A percentile compares a stretch with the other conserved stretches of the same genome.
Evolutionary conservation across 331 rosid genomes (phyloP).

Genomic region (Rosa hybrid): DNA sequence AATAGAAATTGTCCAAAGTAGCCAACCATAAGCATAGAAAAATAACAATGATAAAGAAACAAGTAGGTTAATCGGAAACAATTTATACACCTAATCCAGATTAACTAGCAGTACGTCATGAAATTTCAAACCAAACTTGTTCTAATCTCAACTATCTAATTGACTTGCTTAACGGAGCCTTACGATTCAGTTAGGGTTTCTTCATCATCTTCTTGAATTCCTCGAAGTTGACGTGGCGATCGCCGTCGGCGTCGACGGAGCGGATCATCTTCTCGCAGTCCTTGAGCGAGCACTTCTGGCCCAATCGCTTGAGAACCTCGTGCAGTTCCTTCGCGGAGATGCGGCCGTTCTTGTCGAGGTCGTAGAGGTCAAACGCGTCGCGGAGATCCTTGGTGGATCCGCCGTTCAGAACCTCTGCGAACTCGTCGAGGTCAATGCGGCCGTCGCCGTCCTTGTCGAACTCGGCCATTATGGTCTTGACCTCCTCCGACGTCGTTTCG

Average conservation of each 20-base stretch:
- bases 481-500: slow-evolving; percentile 53
- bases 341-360: slow-evolving; percentile 84
- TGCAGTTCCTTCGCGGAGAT: slow-evolving; percentile 76
- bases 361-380: slow-evolving; percentile 84
- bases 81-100: neutral
- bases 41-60: neutral
- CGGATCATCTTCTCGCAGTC: slow-evolving; percentile 78
- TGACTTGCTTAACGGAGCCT: neutral
- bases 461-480: slow-evolving; percentile 66
- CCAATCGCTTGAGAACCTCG: slow-evolving; percentile 61
- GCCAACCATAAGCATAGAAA: neutral
- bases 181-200: neutral
- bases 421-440: slow-evolving; percentile 73
- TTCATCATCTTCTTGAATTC: slow-evolving; percentile 89
- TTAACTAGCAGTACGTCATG: neutral
- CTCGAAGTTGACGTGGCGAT: slow-evolving; percentile 79
- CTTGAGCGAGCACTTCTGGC: slow-evolving; percentile 70
- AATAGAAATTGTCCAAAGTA: too few relatives aligned
- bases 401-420: slow-evolving; percentile 56
- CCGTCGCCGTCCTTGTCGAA: slow-evolving; percentile 86
- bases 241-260: slow-evolving; percentile 84
- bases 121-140: neutral
- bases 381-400: slow-evolving; percentile 57
- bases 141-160: too few relatives aligned
- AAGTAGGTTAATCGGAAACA: too few relatives aligned